Evolutionary conservation across 2,329 filamentous ascomycete genomes (phyloP), one percentile per base, ranked within the genome.

Genomic region (Cercospora zeina): DNA sequence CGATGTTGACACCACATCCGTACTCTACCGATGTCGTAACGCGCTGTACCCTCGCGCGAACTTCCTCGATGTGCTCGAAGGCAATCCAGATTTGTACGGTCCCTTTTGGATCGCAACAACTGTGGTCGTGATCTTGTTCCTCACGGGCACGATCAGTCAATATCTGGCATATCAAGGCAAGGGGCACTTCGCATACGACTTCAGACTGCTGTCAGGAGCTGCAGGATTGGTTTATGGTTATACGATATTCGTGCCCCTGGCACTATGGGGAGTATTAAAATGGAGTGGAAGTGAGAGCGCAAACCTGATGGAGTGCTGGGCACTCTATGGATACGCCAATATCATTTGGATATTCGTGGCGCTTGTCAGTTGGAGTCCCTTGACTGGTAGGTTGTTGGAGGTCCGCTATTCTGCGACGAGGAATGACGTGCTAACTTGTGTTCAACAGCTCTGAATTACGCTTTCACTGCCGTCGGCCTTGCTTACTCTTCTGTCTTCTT

Each of bases 71-170:
- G 91, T 97, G 36, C 84, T 99, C 30, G 95, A 99, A 75, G 95
- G 95, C 19, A 97, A 97, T 76, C 91, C 95, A 1, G 95, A 99
- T 74, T 81, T 99, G 34, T 99, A 99, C 81, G 93, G 93, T 0
- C 95, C 95, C 1, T 92, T 97, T 74, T 99, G 95, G 95, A 97
- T 99, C 78, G 95, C 95, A 9, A 97, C 95, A 0, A 97, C 95
- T 0, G 95, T 99, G 9, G 89, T 99, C 11, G 85, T 99, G 66
- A 97, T 99, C 63, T 79, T 99, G 33, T 99, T 99, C 78, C 77
- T 99, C 49, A 95, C 93, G 0, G 95, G 95, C 11, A 97, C 95
- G 0, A 96, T 99, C 67, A 96, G 89, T 74, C 89, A 95, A 77
- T 97, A 96, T 77, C 80, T 97, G 54, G 86, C 89, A 27, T 83